Evolutionary conservation across 108 stramenopile species (phyloP).

Genomic region (Asterionellopsis glacialis): DNA sequence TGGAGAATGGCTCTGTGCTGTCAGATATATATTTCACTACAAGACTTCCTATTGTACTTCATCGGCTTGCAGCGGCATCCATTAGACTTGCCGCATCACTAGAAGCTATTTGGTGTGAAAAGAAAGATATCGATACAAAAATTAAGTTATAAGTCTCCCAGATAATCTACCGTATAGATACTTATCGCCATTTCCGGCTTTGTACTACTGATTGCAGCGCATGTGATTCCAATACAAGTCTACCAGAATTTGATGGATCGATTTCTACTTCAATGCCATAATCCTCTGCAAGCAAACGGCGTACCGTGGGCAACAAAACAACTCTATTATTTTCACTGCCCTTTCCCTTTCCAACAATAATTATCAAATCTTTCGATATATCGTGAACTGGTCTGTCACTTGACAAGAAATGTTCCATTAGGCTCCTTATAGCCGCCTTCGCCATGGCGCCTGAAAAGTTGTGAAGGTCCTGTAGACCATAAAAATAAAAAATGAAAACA

Average conservation of each 20-base stretch:
- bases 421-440: conserved; percentile 55
- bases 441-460: conserved; percentile 60
- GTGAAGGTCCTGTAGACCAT: conserved; percentile 58
- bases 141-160: not conserved
- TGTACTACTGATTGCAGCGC: conserved; percentile 23
- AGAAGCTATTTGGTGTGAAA: conserved; percentile 8
- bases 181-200: conserved; percentile 4
- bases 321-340: conserved; percentile 23
- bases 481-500: not conserved
- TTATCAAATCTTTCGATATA: conserved; percentile 32
- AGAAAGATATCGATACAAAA: not conserved
- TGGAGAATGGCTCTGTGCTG: conserved; percentile 23
- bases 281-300: conserved; percentile 31
- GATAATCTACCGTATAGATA: not conserved
- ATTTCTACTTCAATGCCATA: conserved; percentile 32
- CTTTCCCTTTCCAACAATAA: conserved; percentile 67
- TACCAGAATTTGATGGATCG: conserved; percentile 43
- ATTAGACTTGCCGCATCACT: conserved; percentile 42
- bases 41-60: conserved; percentile 29
- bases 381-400: not conserved
- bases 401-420: conserved; percentile 34
- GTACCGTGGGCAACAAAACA: conserved; percentile 24
- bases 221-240: conserved; percentile 29
- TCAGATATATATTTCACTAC: conserved; percentile 41
- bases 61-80: conserved; percentile 35